Evolutionary conservation across 2,329 filamentous ascomycete species (phyloP).

Genomic region (Periglandula ipomoeae): DNA sequence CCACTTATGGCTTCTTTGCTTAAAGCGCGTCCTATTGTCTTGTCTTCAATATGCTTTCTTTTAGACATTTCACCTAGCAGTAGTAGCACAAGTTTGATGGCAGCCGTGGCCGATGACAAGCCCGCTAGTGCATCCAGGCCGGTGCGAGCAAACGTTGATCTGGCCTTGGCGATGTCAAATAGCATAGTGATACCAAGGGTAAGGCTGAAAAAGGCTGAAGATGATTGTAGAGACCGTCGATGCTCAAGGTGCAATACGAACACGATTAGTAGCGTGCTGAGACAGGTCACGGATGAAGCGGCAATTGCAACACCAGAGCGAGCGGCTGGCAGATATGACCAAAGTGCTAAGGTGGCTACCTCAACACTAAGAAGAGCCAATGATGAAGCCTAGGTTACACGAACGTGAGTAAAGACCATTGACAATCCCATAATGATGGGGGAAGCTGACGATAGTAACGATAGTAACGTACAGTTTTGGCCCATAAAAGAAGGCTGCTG

Average conservation of each 20-base stretch:
- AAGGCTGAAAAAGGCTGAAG: constrained; percentile 18
- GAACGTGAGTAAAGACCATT: too few species aligned
- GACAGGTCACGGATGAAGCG: constrained; percentile 21
- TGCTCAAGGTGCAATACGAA: too few species aligned
- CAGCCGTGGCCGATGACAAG: too few species aligned
- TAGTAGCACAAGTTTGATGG: too few species aligned
- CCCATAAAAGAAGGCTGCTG: constrained; percentile 11
- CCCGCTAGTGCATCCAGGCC: too few species aligned
- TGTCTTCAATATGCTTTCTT: too few species aligned
- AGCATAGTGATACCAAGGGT: constrained; percentile 13
- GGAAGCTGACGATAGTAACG: constrained; percentile 6
- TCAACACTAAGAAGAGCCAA: too few species aligned
- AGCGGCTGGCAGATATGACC: constrained; percentile 7
- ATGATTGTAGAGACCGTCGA: too few species aligned
- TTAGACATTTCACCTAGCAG: too few species aligned
- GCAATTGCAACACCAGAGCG: constrained; percentile 16
- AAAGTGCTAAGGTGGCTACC: constrained; percentile 14
- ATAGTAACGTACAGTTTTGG: constrained; percentile 13
- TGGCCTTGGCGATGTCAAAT: constrained; percentile 28
- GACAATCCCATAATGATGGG: too few species aligned
- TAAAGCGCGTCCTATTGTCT: too few species aligned
- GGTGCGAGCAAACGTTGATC: constrained; percentile 15
- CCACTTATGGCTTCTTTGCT: background rate
- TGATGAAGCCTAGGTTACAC: too few species aligned
- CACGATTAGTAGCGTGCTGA: constrained; percentile 13